These are phyloP conservation scores for Bretschneidera sinensis DNA, from an alignment of 345 rosid genomes.

Conservation along the genomic window DNA sequence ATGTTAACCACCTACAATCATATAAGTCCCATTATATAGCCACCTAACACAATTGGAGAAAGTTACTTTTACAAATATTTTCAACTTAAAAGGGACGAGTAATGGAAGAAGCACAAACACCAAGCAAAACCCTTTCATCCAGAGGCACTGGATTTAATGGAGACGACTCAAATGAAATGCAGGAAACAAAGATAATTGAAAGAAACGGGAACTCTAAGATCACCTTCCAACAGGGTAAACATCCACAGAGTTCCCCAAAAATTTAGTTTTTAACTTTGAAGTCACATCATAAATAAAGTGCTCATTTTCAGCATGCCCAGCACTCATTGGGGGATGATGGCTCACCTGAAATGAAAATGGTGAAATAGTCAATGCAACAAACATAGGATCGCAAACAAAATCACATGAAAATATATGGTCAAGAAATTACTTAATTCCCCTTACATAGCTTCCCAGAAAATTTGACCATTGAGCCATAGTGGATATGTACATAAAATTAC, in stretches of 20 bases:
- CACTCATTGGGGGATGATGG: conserved; percentile 97
- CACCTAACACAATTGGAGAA: too few relatives aligned
- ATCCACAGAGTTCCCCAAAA: conserved; percentile 66
- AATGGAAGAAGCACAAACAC: conserved; percentile 2
- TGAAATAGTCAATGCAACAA: neutral
- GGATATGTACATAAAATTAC: too few relatives aligned
- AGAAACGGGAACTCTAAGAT: neutral
- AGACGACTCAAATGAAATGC: neutral
- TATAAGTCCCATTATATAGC: neutral
- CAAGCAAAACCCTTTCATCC: neutral
- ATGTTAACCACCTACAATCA: neutral
- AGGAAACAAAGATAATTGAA: neutral
- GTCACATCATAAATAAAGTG: conserved; percentile 78
- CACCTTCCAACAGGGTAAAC: conserved; percentile 78
- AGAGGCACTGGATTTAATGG: neutral
- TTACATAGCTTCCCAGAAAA: neutral
- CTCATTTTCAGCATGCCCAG: conserved; percentile 88
- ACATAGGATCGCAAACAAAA: too few relatives aligned
- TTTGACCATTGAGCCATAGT: neutral
- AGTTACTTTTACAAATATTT: neutral
- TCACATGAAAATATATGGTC: too few relatives aligned
- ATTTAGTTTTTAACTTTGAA: conserved; percentile 85
- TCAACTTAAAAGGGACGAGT: neutral
- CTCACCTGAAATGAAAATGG: conserved; percentile 50
- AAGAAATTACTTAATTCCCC: too few relatives aligned